These are phyloP conservation scores for Camelina sativa DNA, from an alignment of 345 rosid species.

Conservation along the genomic window DNA sequence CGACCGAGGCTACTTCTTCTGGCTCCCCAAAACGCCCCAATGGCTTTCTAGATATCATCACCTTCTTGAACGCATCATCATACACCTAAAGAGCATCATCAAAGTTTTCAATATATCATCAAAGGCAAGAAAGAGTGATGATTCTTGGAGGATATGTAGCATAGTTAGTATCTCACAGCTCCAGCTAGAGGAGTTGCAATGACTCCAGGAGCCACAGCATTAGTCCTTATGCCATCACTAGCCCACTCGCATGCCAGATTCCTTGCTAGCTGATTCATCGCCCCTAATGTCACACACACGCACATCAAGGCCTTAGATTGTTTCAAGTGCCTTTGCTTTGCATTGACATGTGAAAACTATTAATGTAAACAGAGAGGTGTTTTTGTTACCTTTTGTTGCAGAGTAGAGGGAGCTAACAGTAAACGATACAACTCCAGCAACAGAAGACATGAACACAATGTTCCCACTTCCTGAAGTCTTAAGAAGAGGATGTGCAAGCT, in stretches of 20 bases:
- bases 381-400: constrained; percentile 53
- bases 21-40: constrained; percentile 56
- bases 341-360: background rate
- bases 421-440: constrained; percentile 44
- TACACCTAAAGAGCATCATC: constrained; percentile 29
- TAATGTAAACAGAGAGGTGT: background rate
- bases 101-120: constrained; percentile 12
- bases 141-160: background rate
- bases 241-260: constrained; percentile 90
- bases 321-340: background rate
- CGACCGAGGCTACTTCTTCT: constrained; percentile 57
- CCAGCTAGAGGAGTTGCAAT: constrained; percentile 74
- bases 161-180: constrained; percentile 49
- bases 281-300: constrained; percentile 46
- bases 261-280: constrained; percentile 81
- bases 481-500: constrained; percentile 59
- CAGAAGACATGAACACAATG: constrained; percentile 61
- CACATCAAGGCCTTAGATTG: background rate
- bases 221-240: constrained; percentile 68
- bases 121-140: constrained; percentile 14
- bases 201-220: constrained; percentile 83
- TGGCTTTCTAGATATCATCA: constrained; percentile 47
- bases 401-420: constrained; percentile 48
- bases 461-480: constrained; percentile 60
- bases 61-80: constrained; percentile 39